These are phyloP conservation scores for Trypanosoma congolense DNA, from an alignment of 208 protist genomes.

Conservation along the genomic window DNA sequence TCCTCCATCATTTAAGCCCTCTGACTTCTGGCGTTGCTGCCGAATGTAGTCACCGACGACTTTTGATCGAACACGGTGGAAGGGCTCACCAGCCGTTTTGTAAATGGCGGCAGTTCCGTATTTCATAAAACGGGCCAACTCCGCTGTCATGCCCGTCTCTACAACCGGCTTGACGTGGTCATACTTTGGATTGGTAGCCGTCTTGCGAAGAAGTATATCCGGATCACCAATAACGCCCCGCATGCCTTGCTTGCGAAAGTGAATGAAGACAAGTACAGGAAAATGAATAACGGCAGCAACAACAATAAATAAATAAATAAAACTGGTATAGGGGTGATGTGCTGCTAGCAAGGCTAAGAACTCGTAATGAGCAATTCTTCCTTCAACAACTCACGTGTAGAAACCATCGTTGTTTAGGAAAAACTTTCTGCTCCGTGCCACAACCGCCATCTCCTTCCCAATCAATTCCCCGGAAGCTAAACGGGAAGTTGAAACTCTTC, in stretches of 20 bases:
- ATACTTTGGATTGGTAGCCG: conserved; percentile 49
- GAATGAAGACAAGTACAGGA: conserved; percentile 11
- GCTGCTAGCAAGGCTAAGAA: too few species aligned
- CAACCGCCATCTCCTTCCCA: too few species aligned
- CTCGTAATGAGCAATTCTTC: too few species aligned
- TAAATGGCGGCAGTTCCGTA: conserved; percentile 35
- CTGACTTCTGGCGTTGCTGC: conserved; percentile 15
- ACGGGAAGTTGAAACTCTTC: too few species aligned
- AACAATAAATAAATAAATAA: too few species aligned
- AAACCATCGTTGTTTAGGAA: too few species aligned
- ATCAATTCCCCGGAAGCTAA: too few species aligned
- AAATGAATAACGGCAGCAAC: conserved; percentile 16
- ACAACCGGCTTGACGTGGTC: conserved; percentile 64
- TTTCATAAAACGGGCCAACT: conserved; percentile 60
- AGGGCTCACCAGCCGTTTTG: conserved; percentile 63
- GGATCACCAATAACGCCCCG: conserved; percentile 64
- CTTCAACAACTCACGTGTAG: too few species aligned
- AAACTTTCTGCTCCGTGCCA: too few species aligned
- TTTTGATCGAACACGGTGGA: conserved; percentile 54
- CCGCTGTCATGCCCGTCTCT: conserved; percentile 74
- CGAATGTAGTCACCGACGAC: conserved; percentile 43
- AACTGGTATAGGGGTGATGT: too few species aligned
- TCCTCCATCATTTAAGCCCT: conserved; percentile 54
- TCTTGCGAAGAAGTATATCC: conserved; percentile 50
- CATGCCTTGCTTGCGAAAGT: conserved; percentile 9